Evolutionary conservation across 768 basidiomycete species (phyloP), one percentile per base, ranked within the genome.

Genomic region (Clitopilus hobsonii): DNA sequence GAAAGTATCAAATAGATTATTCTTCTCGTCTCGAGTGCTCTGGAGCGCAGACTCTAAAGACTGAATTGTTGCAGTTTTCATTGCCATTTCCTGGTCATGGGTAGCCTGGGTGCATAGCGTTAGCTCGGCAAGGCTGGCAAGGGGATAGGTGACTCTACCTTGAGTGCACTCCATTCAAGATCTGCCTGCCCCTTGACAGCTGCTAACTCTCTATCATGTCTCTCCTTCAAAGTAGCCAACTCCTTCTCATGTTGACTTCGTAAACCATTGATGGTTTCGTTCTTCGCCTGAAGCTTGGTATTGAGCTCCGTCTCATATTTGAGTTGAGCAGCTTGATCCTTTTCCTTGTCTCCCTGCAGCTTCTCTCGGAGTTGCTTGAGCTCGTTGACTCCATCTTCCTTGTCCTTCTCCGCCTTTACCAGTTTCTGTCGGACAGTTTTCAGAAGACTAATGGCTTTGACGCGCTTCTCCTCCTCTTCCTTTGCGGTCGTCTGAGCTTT

Each of bases 391-490:
- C 81, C 76, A 56, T 96, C 94, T 30, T 98, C 94, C 61, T 83
- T 83, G 22, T 96, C 94, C 74, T 94, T 94, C 71, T 98, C 96
- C 5, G 93, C 87, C 65, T 94, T 98, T 25, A 98, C 92, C n/a
- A 96, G 74, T 69, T 98, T 99, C 71, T 94, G 88, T 54, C 97
- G 75, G n/a, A 98, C 91, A 1, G 94, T 94, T 72, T 98, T 98
- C 55, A 99, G 75, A 24, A 98, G 72, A 51, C 86, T 88, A 60
- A 98, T 89, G 0, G 95, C 95, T 64, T 98, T 99, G 18, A 86
- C 83, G 11, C 96, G 85, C 71, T 99, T 98, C 71, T 99, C 97
- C 68, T 98, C 97, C 66, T 98, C 97, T 57, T 98, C 95, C 67
- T 91, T 97, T 5, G 85, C 87, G 8, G 75, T 54, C 18, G 73